Evolutionary conservation across 768 basidiomycete genomes (phyloP), one percentile per base, ranked within the genome.

Genomic region (Hydnomerulius pinastri): DNA sequence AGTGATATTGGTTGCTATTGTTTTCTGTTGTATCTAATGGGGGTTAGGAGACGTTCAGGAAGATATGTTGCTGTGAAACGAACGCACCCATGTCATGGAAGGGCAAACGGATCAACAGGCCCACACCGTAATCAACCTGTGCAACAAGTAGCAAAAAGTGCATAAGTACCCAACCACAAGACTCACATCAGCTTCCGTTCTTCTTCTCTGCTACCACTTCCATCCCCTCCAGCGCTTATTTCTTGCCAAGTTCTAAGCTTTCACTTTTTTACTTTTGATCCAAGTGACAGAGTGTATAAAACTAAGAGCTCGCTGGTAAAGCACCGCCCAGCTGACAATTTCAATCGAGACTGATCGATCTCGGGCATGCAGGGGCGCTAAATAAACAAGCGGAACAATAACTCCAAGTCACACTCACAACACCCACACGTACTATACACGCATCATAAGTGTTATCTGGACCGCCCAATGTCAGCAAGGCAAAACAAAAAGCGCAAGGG

Each of bases 401-500:
- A 13, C 4, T 30, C 11, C 24, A 35, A n/a, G 33, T 35, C 33
- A 35, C 13, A 33, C n/a, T n/a, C n/a, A n/a, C 38, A 20, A 23
- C 24, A 20, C 24, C 6, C 38, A 39, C 24, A 6, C 38, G 38
- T 5, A 32, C 29, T 18, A 30, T 32, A 38, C 46, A 27, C 21
- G 39, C 47, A 27, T 8, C 38, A 15, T 21, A 35, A 42, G 29
- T 17, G 36, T 21, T 30, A 49, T 37, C 33, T 54, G 53, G 48
- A 50, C 48, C 47, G 45, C 35, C 37, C 33, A 20, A 81, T 79
- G 81, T 77, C 82, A 73, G 73, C 80, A 71, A 73, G 80, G 54
- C 81, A 78, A 76, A 82, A 76, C 69, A 83, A 82, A 71, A 84
- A 83, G 63, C 76, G 81, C 57, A 83, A 81, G 63, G 76, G 74